Percentiles rank a stretch among this genome's conserved stretches.
phyloP scores from a whole-genome alignment of 2,329 filamentous ascomycete species.

The Emergomyces orientalis region DNA sequence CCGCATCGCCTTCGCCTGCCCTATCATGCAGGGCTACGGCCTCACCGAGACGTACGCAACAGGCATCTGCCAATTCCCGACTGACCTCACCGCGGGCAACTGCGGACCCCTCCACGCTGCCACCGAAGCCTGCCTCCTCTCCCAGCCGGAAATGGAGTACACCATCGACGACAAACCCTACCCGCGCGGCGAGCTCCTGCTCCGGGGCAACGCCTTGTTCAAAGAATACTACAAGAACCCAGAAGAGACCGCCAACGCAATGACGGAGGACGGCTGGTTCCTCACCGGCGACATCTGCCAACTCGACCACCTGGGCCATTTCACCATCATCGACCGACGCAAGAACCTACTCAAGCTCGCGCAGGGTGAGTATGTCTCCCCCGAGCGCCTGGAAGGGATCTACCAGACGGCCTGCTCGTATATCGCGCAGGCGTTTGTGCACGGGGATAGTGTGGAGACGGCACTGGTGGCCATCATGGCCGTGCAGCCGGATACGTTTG shows the following conservation, averaged over 20 bases:
- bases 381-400: slow-evolving; percentile 93
- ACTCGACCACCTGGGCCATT: slow-evolving; percentile 74
- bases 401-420: slow-evolving; percentile 73
- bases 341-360: slow-evolving; percentile 99
- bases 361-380: slow-evolving; percentile 96
- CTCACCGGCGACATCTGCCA: slow-evolving; percentile 85
- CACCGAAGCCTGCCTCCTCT: slow-evolving; percentile 69
- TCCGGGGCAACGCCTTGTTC: slow-evolving; percentile 75
- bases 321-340: slow-evolving; percentile 89
- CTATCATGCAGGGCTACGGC: slow-evolving; percentile 81
- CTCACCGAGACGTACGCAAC: slow-evolving; percentile 88
- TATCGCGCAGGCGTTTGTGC: slow-evolving; percentile 73
- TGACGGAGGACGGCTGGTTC: slow-evolving; percentile 93
- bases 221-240: slow-evolving; percentile 81
- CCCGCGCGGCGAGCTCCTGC: slow-evolving; percentile 79
- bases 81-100: slow-evolving; percentile 69
- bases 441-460: slow-evolving; percentile 77
- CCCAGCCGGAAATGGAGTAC: slow-evolving; percentile 93
- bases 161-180: slow-evolving; percentile 75
- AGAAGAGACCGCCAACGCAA: slow-evolving; percentile 71
- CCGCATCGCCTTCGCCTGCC: slow-evolving; percentile 67
- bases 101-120: slow-evolving; percentile 63
- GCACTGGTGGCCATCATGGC: slow-evolving; percentile 80
- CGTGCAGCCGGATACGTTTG: slow-evolving; percentile 75
- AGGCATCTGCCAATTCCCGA: slow-evolving; percentile 56